Evolutionary conservation across 345 rosid species (phyloP).

Genomic region (Pelargonium nanum): DNA sequence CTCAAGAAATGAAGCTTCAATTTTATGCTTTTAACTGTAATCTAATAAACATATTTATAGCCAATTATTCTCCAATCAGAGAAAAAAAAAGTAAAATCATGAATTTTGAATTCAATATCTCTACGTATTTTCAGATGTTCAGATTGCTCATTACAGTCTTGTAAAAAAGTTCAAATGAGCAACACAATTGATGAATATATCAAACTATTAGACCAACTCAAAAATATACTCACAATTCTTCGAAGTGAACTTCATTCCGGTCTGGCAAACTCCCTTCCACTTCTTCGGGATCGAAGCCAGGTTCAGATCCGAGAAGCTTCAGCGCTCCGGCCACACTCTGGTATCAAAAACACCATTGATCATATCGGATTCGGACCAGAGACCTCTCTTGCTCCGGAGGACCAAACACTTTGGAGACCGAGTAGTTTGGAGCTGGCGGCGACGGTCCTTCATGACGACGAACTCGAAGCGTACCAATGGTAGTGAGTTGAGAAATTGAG

Average conservation of each 20-base stretch:
- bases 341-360: slow-evolving; percentile 74
- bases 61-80: too few species aligned
- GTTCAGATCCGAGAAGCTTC: slow-evolving; percentile 69
- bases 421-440: slow-evolving; percentile 72
- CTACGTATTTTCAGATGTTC: too few species aligned
- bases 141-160: too few species aligned
- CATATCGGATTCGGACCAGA: slow-evolving; percentile 83
- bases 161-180: too few species aligned
- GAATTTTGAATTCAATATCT: too few species aligned
- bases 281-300: slow-evolving; percentile 61
- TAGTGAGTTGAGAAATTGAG: slow-evolving; percentile 70
- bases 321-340: slow-evolving; percentile 73
- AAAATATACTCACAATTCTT: too few species aligned
- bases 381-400: slow-evolving; percentile 58
- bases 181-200: too few species aligned
- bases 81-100: too few species aligned
- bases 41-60: too few species aligned
- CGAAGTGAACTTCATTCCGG: slow-evolving; percentile 32
- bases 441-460: slow-evolving; percentile 55
- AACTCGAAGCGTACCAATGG: slow-evolving; percentile 83
- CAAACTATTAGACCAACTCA: too few species aligned
- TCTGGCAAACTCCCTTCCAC: slow-evolving; percentile 72
- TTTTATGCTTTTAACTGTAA: too few species aligned
- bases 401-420: slow-evolving; percentile 88
- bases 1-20: too few species aligned